A percentile compares a stretch with the other conserved stretches of the same genome.
phyloP scores from a whole-genome alignment of 192 early-diverging fungal genomes.

The Coemansia sp. region DNA sequence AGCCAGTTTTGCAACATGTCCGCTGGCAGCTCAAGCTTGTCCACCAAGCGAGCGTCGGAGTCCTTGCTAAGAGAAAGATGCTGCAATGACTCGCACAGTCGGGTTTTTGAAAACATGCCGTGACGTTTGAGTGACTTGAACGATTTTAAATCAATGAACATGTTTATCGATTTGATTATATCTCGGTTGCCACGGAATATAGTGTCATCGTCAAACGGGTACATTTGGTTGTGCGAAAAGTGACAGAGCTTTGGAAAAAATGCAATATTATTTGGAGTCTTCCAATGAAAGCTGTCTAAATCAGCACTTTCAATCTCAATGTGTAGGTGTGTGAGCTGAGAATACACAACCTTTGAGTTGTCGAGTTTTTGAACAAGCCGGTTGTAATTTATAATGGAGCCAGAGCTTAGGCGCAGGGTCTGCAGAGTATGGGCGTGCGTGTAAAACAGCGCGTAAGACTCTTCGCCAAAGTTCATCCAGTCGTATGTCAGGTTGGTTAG shows the following conservation, averaged over 20 bases:
- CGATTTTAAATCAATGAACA: not conserved
- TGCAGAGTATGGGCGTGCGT: not conserved
- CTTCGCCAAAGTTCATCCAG: conserved; percentile 3
- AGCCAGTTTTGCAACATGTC: conserved; percentile 1
- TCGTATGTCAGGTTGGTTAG: conserved; percentile 1
- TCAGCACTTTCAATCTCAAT: conserved; percentile 3
- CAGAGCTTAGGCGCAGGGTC: not conserved
- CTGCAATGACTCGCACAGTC: not conserved
- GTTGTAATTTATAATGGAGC: not conserved
- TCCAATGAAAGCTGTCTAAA: conserved; percentile 1
- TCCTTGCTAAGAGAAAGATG: not conserved
- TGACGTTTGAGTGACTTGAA: not conserved
- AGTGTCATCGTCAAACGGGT: conserved; percentile 6
- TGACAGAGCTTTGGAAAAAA: not conserved
- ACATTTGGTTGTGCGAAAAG: conserved; percentile 1
- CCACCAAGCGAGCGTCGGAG: not conserved
- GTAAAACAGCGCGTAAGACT: not conserved
- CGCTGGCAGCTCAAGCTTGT: not conserved
- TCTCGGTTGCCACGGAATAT: conserved; percentile 3
- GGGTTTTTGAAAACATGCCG: not conserved
- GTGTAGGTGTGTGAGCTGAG: not conserved
- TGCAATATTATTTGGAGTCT: conserved; percentile 1
- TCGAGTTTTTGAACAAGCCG: not conserved
- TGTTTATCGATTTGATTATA: not conserved
- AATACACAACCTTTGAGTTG: not conserved